Evolutionary conservation across 1,284 basidiomycete genomes (phyloP).

Genomic region (Fomes fomentarius): DNA sequence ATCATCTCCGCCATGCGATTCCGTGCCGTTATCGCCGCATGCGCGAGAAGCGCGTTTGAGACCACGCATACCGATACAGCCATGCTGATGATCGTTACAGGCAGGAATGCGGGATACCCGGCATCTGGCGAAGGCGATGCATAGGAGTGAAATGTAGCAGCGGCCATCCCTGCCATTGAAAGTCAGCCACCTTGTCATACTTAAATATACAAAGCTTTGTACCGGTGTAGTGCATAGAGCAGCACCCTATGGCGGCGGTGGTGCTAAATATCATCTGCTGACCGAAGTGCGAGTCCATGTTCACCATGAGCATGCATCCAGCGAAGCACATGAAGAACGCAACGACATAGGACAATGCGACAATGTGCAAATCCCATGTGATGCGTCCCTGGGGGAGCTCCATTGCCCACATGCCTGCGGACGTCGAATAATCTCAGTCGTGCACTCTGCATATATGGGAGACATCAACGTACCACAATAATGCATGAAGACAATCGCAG

Average conservation of each 20-base stretch:
- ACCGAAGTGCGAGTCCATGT: conserved; percentile 36
- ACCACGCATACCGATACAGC: conserved; percentile 33
- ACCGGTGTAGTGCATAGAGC: conserved; percentile 38
- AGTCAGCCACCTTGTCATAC: not conserved
- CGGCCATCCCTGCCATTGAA: conserved; percentile 32
- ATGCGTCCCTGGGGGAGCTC: conserved; percentile 32
- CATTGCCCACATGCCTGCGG: conserved; percentile 37
- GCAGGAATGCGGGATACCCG: conserved; percentile 33
- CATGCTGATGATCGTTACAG: conserved; percentile 29
- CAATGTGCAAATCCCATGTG: conserved; percentile 27
- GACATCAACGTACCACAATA: conserved; percentile 36
- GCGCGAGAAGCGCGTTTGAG: conserved; percentile 34
- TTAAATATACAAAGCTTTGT: not conserved
- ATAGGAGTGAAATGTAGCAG: conserved; percentile 33
- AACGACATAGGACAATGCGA: conserved; percentile 32
- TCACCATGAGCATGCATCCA: conserved; percentile 33
- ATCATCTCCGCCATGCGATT: conserved; percentile 38
- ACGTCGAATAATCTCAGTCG: not conserved
- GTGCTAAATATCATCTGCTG: conserved; percentile 35
- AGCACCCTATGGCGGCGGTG: conserved; percentile 30
- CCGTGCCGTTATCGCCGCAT: conserved; percentile 32
- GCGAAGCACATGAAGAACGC: conserved; percentile 33
- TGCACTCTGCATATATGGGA: no score
- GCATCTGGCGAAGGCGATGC: conserved; percentile 23
- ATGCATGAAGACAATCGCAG: conserved; percentile 36